phyloP scores from a whole-genome alignment of 768 basidiomycete genomes.

The Hygrophorus pudorinus region DNA sequence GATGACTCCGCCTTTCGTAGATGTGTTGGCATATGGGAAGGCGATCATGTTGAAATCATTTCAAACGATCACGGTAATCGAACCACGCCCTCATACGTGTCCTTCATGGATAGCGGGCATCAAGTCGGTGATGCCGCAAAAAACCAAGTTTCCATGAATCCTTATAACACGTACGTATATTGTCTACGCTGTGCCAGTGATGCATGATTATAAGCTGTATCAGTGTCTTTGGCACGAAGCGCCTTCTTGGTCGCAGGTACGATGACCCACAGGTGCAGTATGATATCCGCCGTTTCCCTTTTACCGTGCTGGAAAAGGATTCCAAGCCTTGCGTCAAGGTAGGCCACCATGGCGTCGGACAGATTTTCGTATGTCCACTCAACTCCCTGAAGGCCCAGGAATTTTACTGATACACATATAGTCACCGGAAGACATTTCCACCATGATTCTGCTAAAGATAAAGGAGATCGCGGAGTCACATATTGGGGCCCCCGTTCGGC shows the following conservation, averaged over 20 bases:
- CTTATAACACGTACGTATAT: constrained; percentile 47
- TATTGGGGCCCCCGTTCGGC: constrained; percentile 50
- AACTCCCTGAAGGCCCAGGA: not conserved
- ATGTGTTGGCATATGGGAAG: constrained; percentile 34
- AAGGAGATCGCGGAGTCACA: constrained; percentile 65
- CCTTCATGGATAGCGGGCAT: not conserved
- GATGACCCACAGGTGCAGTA: constrained; percentile 34
- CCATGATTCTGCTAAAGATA: constrained; percentile 60
- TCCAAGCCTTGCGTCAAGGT: constrained; percentile 45
- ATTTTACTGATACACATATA: too few relatives aligned
- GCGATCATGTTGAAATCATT: constrained; percentile 48
- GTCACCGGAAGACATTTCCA: constrained; percentile 60
- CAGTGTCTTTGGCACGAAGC: constrained; percentile 46
- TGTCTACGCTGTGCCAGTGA: constrained; percentile 2
- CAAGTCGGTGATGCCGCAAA: constrained; percentile 57
- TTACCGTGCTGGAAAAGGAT: constrained; percentile 31
- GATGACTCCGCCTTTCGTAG: too few relatives aligned
- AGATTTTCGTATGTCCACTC: constrained; percentile 37
- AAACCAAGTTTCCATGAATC: constrained; percentile 69
- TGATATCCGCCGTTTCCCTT: constrained; percentile 42
- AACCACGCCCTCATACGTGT: constrained; percentile 41
- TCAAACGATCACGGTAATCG: constrained; percentile 73
- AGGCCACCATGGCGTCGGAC: constrained; percentile 44
- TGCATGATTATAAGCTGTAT: not conserved
- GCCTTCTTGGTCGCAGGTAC: constrained; percentile 44